Evolutionary conservation across 768 basidiomycete species (phyloP), one percentile per base, ranked within the genome.

Genomic region (Mycena capillaripes): DNA sequence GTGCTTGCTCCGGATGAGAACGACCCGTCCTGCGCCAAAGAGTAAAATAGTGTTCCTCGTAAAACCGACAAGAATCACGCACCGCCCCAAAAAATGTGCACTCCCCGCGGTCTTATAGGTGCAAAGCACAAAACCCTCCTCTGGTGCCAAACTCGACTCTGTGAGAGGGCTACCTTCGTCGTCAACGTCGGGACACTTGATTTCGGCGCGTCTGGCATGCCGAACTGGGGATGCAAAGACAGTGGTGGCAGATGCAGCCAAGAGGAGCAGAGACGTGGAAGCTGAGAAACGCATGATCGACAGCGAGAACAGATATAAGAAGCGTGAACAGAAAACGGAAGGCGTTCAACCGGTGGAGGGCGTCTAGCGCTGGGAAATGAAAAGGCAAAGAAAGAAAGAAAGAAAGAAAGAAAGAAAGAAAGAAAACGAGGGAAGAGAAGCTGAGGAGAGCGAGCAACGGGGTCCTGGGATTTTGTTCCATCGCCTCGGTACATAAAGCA

Each of bases 331-430:
- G 9, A 25, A 12, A 67, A 58, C 66, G 66, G 32, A 59, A 67
- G 66, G 66, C 56, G 66, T 57, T 44, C 66, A 66, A 48, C 66
- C 56, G 29, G 66, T 66, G 66, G 46, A 67, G 42, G 66, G 66
- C 66, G 66, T 67, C 66, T 67, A 67, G 66, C 66, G 66, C 66
- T 25, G 57, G 27, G 36, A 17, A 29, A 16, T 2, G 21, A 29
- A 52, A 52, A 25, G 21, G 27, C 19, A 40, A 59, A 38, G 36
- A 38, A 21, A 19, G 48, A 14, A 25, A 25, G 9, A 27, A n/a
- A n/a, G n/a, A n/a, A n/a, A n/a, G n/a, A n/a, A 8, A 48, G n/a
- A 25, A 48, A 48, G 23, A 48, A 21, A 48, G 46, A 48, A 36
- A 58, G n/a, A 29, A 58, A 23, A 42, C 16, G 42, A 30, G n/a